Percentiles rank a stretch among this genome's conserved stretches.
These are phyloP conservation scores for Glebionis coronaria DNA, from an alignment of 129 eudicot species.

Conservation along the genomic window DNA sequence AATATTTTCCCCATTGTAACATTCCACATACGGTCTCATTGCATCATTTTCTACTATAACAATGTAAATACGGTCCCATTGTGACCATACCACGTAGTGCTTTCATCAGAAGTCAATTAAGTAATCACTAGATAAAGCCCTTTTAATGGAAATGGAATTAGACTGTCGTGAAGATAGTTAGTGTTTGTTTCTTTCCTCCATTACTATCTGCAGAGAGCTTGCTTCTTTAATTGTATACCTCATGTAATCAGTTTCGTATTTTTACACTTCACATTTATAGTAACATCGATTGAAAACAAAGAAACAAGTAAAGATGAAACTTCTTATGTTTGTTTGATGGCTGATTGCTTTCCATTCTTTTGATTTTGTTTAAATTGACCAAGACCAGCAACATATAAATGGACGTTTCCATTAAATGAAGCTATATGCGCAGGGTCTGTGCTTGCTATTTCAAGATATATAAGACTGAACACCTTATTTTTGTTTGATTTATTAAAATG, in stretches of 20 bases:
- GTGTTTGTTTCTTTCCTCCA: background rate
- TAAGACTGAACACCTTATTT: too few relatives aligned
- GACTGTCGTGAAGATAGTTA: too few relatives aligned
- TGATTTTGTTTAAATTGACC: conserved; percentile 87
- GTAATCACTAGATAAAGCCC: too few relatives aligned
- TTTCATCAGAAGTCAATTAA: background rate
- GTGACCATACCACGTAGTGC: too few relatives aligned
- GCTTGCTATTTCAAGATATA: conserved; percentile 36
- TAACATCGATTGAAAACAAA: background rate
- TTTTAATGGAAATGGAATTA: too few relatives aligned
- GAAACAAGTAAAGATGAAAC: background rate
- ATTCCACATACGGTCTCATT: background rate
- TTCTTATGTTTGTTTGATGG: conserved; percentile 38
- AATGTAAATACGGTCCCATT: background rate
- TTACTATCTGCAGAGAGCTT: background rate
- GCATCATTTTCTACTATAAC: background rate
- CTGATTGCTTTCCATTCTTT: conserved; percentile 79
- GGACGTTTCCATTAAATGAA: conserved; percentile 73
- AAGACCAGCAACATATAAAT: conserved; percentile 82
- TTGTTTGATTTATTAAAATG: too few relatives aligned
- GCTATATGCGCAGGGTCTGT: conserved; percentile 92
- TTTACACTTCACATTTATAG: conserved; percentile 10
- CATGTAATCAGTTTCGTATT: background rate
- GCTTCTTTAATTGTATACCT: background rate
- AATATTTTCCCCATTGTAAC: too few relatives aligned